Percentiles rank a stretch among this genome's conserved stretches.
Conservation (phyloP, 805 yeast genomes). For the Ogataea neopini region DNA sequence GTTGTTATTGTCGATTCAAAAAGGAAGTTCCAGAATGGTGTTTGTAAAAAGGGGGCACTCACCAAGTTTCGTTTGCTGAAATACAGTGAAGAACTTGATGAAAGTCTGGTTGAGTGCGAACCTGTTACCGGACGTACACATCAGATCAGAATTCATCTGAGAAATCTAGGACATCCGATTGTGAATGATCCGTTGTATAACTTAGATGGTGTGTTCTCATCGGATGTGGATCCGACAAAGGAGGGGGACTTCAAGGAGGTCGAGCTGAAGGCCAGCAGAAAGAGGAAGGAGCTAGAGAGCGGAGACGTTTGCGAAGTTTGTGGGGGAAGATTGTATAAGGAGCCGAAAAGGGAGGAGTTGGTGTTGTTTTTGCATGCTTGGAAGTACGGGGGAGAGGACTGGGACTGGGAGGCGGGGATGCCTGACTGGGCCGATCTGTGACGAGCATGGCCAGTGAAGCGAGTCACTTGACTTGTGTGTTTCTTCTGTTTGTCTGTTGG, state of each 20-base stretch:
- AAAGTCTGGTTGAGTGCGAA: constrained; percentile 48
- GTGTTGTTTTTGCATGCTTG: constrained; percentile 52
- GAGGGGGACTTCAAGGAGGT: constrained; percentile 13
- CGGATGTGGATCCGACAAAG: constrained; percentile 11
- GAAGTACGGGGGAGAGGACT: constrained; percentile 35
- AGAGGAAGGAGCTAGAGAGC: constrained; percentile 24
- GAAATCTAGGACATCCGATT: constrained; percentile 44
- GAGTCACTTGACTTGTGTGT: background rate
- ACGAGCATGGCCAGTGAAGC: constrained; percentile 2
- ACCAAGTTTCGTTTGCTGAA: constrained; percentile 30
- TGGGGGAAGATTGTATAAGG: constrained; percentile 33
- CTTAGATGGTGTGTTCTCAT: constrained; percentile 13
- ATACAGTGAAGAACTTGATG: constrained; percentile 31
- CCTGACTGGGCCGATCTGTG: constrained; percentile 52
- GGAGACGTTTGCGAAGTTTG: constrained; percentile 38
- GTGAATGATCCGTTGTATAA: constrained; percentile 38
- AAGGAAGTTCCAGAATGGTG: constrained; percentile 27
- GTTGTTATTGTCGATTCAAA: constrained; percentile 34
- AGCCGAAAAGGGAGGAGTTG: constrained; percentile 32
- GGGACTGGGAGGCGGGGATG: constrained; percentile 42
- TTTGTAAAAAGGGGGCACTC: constrained; percentile 22
- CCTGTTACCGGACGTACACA: constrained; percentile 59
- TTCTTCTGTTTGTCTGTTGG: too few species aligned
- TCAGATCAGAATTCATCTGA: constrained; percentile 56
- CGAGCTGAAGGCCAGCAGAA: constrained; percentile 11